Conservation (phyloP, 495 filamentous ascomycete species). For the Trichoderma reesei region DNA sequence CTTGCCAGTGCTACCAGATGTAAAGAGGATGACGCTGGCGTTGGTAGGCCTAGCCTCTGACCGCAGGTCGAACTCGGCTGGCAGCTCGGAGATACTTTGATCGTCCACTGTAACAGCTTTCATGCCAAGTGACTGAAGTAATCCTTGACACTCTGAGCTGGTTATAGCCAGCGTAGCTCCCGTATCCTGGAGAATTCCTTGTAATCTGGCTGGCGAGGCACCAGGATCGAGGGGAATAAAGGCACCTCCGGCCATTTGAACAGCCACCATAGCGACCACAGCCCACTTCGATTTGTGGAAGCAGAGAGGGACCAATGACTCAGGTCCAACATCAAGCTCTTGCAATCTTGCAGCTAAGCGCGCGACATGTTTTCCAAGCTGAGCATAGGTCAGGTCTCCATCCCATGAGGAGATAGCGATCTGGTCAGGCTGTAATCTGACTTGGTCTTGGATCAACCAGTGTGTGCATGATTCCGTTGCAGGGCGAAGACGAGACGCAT, state of each 20-base stretch:
- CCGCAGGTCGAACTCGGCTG: conserved; percentile 46
- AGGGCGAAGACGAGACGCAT: conserved; percentile 13
- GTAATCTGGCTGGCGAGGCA: too few relatives aligned
- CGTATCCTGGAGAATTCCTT: not conserved
- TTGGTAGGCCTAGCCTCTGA: conserved; percentile 17
- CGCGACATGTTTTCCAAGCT: conserved; percentile 31
- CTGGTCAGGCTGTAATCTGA: not conserved
- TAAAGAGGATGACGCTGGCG: not conserved
- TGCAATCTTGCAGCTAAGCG: conserved; percentile 26
- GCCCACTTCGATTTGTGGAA: not conserved
- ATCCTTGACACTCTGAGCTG: conserved; percentile 21
- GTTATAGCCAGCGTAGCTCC: conserved; percentile 15
- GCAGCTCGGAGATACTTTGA: conserved; percentile 39
- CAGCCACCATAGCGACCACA: conserved; percentile 5
- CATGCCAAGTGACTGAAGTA: not conserved
- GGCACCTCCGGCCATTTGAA: not conserved
- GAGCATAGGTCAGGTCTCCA: conserved; percentile 35
- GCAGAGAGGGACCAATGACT: not conserved
- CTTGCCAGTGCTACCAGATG: not conserved
- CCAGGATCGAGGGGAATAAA: not conserved
- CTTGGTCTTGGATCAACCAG: not conserved
- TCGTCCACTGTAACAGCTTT: not conserved
- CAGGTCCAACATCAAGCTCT: not conserved
- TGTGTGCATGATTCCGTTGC: conserved; percentile 10
- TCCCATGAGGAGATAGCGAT: conserved; percentile 41